Evolutionary conservation across 192 early-diverging fungal species (phyloP), one percentile per base, ranked within the genome.

Genomic region (Spinellus fusiger): DNA sequence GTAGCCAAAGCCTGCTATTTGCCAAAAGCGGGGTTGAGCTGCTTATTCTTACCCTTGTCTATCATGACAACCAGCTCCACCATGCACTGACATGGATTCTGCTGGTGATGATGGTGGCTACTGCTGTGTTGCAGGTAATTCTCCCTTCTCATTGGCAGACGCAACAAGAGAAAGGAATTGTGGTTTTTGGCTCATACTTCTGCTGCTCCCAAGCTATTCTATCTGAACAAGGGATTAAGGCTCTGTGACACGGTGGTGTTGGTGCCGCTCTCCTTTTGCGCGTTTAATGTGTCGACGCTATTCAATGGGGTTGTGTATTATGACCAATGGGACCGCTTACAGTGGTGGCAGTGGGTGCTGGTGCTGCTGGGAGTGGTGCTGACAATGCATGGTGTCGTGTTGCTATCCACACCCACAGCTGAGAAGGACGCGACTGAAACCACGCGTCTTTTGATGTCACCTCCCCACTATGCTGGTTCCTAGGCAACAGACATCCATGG

Each of bases 231-330:
- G 34, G 87, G 87, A 22, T 66, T 91, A 23, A 76, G 80, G 35
- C 54, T 89, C 18, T 91, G 87, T 66, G 87, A 85, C 73, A 91
- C 87, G 40, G 74, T 91, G 18, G 76, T 88, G 22, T 74, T 89
- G 40, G 78, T 89, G 20, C 89, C 89, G 10, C 76, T 91, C 37
- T 83, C 84, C 8, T 91, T 86, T 59, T 91, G 87, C 50, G 80
- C 87, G 56, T 86, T 84, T 66, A 87, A 87, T 68, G 73, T 88
- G 37, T 83, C 86, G 1, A 82, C 83, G 13, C 77, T 91, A 46
- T 77, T 89, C 54, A 91, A 87, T 67, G 87, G 87, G 18, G 70
- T 91, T 20, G 87, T 91, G 5, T 91, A 91, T 55, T 91, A 86
- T 64, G 73, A 88, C 64, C 89, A 91, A 69, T 70, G 88, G 73